Percentiles rank a stretch among this genome's conserved stretches.
phyloP scores from a whole-genome alignment of 116 monocot genomes.

The Dioscorea cayenensis region DNA sequence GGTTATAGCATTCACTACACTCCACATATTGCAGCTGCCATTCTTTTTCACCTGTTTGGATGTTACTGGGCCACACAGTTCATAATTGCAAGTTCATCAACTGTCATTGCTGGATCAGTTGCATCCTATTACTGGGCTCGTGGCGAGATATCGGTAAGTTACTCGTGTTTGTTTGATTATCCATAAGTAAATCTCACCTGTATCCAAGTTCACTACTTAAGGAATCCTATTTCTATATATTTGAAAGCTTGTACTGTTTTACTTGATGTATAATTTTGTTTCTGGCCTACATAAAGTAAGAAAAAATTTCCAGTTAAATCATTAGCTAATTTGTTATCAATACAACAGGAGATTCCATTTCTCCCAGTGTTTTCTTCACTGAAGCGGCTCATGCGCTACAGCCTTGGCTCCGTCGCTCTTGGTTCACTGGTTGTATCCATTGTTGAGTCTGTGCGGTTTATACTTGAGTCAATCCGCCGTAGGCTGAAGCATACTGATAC shows the following conservation, averaged over 20 bases:
- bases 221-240: no score
- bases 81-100: conserved; percentile 78
- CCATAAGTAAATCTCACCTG: not conserved
- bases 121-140: conserved; percentile 97
- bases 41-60: conserved; percentile 96
- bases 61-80: conserved; percentile 97
- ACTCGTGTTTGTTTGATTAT: not conserved
- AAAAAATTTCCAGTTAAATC: not conserved
- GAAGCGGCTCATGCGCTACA: conserved; percentile 76
- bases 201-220: not conserved
- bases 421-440: conserved; percentile 77
- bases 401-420: conserved; percentile 91
- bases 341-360: conserved; percentile 82
- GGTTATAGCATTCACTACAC: conserved; percentile 88
- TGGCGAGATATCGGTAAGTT: conserved; percentile 88
- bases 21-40: conserved; percentile 75
- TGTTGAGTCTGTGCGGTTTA: conserved; percentile 76
- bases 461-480: conserved; percentile 78
- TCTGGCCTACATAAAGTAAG: no score
- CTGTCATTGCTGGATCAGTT: conserved; percentile 96
- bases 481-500: conserved; percentile 63
- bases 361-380: conserved; percentile 89
- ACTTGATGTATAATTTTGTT: no score
- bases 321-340: not conserved
- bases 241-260: no score